These are phyloP conservation scores for Tilletia setariae DNA, from an alignment of 1,284 basidiomycete genomes.

Conservation along the genomic window DNA sequence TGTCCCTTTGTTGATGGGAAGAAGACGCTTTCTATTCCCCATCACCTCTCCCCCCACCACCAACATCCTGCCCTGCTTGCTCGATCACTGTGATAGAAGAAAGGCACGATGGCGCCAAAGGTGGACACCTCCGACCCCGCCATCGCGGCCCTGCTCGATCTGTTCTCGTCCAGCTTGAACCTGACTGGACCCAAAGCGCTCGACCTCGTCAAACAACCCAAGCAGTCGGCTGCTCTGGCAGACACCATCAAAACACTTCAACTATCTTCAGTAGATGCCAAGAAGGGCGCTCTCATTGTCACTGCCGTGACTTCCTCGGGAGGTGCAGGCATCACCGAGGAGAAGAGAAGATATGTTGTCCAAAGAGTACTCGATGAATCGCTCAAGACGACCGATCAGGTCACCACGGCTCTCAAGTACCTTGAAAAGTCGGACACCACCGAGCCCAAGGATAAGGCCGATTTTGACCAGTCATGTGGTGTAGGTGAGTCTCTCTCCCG, in stretches of 20 bases:
- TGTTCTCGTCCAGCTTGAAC: constrained; percentile 73
- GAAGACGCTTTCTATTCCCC: no score
- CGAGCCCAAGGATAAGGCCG: constrained; percentile 65
- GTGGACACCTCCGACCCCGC: constrained; percentile 59
- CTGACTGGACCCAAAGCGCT: constrained; percentile 73
- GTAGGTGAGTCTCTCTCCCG: constrained; percentile 66
- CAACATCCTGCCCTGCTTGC: neutral
- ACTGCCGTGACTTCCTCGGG: constrained; percentile 61
- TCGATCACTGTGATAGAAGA: neutral
- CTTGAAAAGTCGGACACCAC: constrained; percentile 61
- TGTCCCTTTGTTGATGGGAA: no score
- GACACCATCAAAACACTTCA: constrained; percentile 63
- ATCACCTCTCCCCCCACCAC: constrained; percentile 6
- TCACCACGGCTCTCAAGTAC: constrained; percentile 70
- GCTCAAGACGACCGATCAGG: constrained; percentile 80
- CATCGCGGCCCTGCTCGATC: constrained; percentile 60
- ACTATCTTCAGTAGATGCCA: constrained; percentile 64
- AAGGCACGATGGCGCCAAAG: constrained; percentile 58
- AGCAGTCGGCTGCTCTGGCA: constrained; percentile 61
- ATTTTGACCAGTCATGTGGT: constrained; percentile 79
- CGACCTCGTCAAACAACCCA: constrained; percentile 59
- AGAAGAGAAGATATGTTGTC: constrained; percentile 69
- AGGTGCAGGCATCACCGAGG: constrained; percentile 62
- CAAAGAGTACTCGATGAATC: constrained; percentile 68
- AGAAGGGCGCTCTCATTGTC: constrained; percentile 71